Evolutionary conservation across 2,329 filamentous ascomycete species (phyloP), one percentile per base, ranked within the genome.

Genomic region (Zelopaecilomyces penicillatus): DNA sequence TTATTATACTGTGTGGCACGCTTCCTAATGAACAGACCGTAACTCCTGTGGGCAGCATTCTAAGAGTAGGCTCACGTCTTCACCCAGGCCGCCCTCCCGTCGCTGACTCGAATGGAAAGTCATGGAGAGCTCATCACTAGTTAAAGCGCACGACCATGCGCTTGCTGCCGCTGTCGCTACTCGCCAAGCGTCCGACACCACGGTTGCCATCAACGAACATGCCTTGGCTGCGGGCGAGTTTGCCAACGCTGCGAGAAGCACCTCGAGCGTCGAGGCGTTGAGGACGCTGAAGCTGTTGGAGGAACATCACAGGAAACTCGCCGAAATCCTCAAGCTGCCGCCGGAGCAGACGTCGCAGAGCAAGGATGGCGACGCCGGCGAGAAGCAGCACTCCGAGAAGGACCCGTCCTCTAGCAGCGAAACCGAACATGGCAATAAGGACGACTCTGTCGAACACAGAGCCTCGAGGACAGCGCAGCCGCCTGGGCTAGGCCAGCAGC

Each of bases 191-290:
- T 74, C 73, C 44, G 82, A 93, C 60, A 87, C 87, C 45, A 84
- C 83, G 5, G 82, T 87, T 39, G 91, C 91, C 50, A 85, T 89
- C 58, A 85, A 85, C 58, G 87, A 95, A 64, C 91, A 97, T 66
- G 82, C 90, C 43, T 74, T 86, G 46, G 93, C 93, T 33, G 91
- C 93, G 2, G 83, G 82, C 51, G 87, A 95, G 62, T 97, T 95
- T 63, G 83, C 87, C 49, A 83, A 83, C 49, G 90, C 89, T 30
- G 82, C 87, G n/a, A 77, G 80, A 49, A 76, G 68, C 39, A 95
- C 87, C 6, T 73, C 71, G 35, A 78, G 73, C 59, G 61, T 74
- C 50, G 75, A 95, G 73, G 91, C 90, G 10, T 67, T 95, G 41
- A 81, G 93, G 42, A 93, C 90, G 7, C 72, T 98, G 48, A 80